phyloP scores from a whole-genome alignment of 2,329 filamentous ascomycete genomes.

The Nemania sp. region DNA sequence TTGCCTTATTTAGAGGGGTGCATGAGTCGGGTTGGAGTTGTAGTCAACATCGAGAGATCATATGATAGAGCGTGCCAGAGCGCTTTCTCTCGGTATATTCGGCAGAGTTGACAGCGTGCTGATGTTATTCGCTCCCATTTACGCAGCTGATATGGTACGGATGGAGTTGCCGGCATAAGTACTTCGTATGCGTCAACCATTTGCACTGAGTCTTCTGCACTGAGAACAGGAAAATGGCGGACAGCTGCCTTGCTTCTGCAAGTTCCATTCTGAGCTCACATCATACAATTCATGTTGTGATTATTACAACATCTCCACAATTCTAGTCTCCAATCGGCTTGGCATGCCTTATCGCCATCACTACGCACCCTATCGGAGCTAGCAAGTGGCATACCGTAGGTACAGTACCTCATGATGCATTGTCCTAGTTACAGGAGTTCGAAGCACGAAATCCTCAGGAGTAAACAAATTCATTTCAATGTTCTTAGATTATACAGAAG shows the following conservation, averaged over 20 bases:
- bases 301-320: not conserved
- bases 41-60: not conserved
- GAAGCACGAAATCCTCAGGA: no score
- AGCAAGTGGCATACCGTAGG: no score
- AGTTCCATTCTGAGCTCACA: no score
- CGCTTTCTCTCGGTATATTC: not conserved
- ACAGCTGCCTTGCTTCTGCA: no score
- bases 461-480: no score
- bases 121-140: not conserved
- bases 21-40: not conserved
- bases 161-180: not conserved
- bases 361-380: no score
- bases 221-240: not conserved
- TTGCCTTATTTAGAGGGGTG: no score
- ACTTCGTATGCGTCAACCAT: not conserved
- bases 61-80: not conserved
- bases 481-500: no score
- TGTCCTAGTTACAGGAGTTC: no score
- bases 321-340: not conserved
- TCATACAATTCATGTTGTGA: slow-evolving; percentile 1
- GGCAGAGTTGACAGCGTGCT: not conserved
- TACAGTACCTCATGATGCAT: not conserved
- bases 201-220: not conserved
- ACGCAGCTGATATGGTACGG: not conserved
- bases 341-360: not conserved